Evolutionary conservation across 257 asterid species (phyloP).

Genomic region (Gentiana straminea): DNA sequence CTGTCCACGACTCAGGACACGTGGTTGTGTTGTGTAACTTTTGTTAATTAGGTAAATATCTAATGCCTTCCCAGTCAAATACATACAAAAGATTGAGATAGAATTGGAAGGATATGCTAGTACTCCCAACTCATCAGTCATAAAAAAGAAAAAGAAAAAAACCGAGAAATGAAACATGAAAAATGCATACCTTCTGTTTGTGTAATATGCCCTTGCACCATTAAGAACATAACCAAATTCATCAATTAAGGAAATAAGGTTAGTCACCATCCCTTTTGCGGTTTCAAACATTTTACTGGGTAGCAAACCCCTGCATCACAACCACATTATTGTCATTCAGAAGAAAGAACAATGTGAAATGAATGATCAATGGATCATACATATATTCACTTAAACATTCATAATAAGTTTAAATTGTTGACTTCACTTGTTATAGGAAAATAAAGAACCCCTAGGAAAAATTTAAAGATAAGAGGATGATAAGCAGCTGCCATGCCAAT

Average conservation of each 20-base stretch:
- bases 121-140: neutral
- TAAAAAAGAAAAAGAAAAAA: neutral
- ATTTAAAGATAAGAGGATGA: no score
- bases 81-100: neutral
- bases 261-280: conserved; percentile 70
- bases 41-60: no score
- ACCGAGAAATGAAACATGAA: neutral
- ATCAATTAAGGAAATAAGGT: conserved; percentile 59
- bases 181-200: conserved; percentile 59
- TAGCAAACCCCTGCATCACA: conserved; percentile 63
- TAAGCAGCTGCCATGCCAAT: no score
- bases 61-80: no score
- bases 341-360: neutral
- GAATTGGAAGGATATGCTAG: neutral
- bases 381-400: no score
- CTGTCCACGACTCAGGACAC: no score
- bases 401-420: no score
- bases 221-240: conserved; percentile 67
- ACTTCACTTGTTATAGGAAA: no score
- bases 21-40: no score
- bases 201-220: conserved; percentile 82
- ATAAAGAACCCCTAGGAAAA: no score
- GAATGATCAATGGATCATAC: no score
- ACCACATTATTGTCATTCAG: neutral
- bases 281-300: conserved; percentile 77